phyloP scores from a whole-genome alignment of 2,329 filamentous ascomycete species.

The Dissoconium aciculare region DNA sequence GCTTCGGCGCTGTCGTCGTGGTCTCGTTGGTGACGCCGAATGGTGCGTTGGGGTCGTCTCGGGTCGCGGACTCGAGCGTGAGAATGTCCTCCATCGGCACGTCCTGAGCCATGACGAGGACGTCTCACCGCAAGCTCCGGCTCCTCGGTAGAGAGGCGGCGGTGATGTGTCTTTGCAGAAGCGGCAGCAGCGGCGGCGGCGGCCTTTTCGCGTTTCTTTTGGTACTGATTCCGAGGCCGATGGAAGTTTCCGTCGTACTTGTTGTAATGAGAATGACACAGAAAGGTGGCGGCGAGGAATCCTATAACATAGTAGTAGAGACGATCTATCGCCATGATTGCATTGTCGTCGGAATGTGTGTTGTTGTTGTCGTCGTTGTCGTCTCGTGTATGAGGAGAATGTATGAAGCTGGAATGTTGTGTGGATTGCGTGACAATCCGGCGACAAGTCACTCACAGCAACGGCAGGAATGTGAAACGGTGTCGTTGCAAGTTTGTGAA shows the following conservation, averaged over 20 bases:
- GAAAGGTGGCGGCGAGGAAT: constrained; percentile 11
- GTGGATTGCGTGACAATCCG: no score
- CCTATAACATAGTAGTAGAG: constrained; percentile 18
- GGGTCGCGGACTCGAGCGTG: no score
- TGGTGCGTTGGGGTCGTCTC: no score
- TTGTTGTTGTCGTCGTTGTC: constrained; percentile 2
- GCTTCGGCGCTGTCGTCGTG: no score
- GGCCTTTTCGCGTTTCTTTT: constrained; percentile 6
- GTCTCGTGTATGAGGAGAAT: no score
- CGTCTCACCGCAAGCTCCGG: background rate
- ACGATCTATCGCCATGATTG: constrained; percentile 16
- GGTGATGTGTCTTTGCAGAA: no score
- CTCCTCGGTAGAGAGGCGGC: background rate
- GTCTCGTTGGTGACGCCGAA: no score
- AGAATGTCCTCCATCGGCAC: no score
- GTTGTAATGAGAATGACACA: constrained; percentile 14
- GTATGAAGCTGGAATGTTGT: no score
- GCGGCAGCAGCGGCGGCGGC: constrained; percentile 5
- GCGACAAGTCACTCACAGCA: no score
- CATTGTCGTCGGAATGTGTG: constrained; percentile 3
- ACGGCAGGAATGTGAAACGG: no score
- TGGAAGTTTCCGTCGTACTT: constrained; percentile 13
- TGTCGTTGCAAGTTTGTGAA: no score
- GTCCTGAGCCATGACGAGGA: background rate
- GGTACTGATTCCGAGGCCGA: constrained; percentile 12